Conservation (phyloP, 2,329 filamentous ascomycete genomes). For the Cadophora sp. region DNA sequence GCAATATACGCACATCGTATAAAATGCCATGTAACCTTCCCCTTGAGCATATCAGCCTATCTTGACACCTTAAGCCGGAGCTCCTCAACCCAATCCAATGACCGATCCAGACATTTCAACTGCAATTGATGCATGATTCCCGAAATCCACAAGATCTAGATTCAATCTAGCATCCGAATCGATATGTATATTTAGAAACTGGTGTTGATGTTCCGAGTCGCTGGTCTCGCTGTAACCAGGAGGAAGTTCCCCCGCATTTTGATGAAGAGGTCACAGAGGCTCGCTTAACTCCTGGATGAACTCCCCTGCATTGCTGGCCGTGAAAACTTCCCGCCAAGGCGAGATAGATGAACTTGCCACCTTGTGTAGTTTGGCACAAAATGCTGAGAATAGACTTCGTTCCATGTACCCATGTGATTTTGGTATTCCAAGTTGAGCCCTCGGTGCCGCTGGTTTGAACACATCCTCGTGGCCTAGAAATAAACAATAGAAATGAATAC, state of each 20-base stretch:
- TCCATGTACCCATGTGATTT: background rate
- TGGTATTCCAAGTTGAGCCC: no score
- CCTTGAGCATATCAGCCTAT: conserved; percentile 15
- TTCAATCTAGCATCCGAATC: background rate
- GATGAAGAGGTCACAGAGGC: background rate
- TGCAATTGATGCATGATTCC: background rate
- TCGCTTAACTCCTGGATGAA: conserved; percentile 6
- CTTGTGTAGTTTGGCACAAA: background rate
- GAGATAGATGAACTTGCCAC: conserved; percentile 7
- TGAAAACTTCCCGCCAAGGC: background rate
- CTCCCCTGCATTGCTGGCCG: background rate
- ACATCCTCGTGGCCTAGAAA: no score
- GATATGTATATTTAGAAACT: background rate
- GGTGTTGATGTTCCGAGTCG: background rate
- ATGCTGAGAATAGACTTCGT: background rate
- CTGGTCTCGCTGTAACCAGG: background rate
- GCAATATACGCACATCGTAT: conserved; percentile 12
- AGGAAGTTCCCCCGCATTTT: conserved; percentile 4
- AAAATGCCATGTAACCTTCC: conserved; percentile 12
- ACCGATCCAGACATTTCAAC: background rate
- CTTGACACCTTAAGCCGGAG: background rate
- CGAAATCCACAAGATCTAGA: background rate
- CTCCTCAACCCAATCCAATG: background rate
- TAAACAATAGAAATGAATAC: no score
- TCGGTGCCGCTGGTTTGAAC: no score